These are phyloP conservation scores for Pseudonectria buxi DNA, from an alignment of 2,329 filamentous ascomycete species.

Conservation along the genomic window DNA sequence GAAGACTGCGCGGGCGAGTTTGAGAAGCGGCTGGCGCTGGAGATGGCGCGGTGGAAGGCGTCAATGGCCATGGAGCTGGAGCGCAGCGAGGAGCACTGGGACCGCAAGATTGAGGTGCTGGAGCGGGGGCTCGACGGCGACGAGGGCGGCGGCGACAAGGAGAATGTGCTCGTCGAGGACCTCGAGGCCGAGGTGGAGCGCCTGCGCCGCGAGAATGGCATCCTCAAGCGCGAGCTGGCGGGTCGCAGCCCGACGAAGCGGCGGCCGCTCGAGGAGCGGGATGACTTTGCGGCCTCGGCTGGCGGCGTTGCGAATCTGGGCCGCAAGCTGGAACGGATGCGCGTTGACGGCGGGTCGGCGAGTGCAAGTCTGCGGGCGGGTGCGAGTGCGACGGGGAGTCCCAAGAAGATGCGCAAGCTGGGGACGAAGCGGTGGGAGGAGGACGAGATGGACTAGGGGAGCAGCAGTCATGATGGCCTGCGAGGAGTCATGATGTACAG, in stretches of 20 bases:
- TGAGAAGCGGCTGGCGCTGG: constrained; percentile 66
- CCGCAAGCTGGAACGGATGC: constrained; percentile 44
- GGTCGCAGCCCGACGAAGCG: constrained; percentile 58
- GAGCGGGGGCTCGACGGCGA: constrained; percentile 43
- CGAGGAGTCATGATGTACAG: no score
- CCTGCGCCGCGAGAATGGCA: constrained; percentile 56
- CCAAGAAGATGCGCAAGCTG: constrained; percentile 48
- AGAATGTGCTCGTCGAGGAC: constrained; percentile 56
- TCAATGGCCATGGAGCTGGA: constrained; percentile 74
- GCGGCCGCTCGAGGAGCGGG: constrained; percentile 47
- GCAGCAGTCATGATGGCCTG: no score
- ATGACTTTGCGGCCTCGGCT: constrained; percentile 31
- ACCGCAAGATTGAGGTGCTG: constrained; percentile 71
- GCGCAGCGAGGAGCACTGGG: constrained; percentile 74
- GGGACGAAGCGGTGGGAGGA: constrained; percentile 43
- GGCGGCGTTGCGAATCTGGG: constrained; percentile 33
- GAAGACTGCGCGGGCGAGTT: constrained; percentile 87
- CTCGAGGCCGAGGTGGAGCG: constrained; percentile 66
- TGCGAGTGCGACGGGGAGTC: constrained; percentile 32
- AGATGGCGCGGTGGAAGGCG: constrained; percentile 75
- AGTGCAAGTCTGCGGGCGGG: constrained; percentile 19
- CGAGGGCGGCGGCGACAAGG: constrained; percentile 47
- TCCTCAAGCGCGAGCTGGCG: constrained; percentile 59
- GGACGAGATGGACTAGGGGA: no score
- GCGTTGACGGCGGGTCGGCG: constrained; percentile 34